Evolutionary conservation across 164 flowering plant species (phyloP).

Genomic region (Tetrastigma voinierianum): DNA sequence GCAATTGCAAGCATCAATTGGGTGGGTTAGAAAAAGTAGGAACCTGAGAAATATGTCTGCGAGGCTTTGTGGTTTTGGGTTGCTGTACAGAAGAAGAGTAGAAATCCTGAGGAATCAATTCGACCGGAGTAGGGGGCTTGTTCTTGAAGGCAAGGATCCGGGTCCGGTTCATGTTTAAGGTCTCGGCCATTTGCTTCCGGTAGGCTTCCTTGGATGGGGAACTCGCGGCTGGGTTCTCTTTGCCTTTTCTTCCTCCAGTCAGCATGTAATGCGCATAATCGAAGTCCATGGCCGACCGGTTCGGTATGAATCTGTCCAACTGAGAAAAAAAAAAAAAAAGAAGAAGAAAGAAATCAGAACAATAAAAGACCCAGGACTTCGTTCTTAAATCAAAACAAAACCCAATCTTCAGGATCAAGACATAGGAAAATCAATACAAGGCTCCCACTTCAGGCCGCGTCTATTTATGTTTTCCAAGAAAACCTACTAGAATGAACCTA

Average conservation of each 20-base stretch:
- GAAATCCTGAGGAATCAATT: conserved; percentile 2
- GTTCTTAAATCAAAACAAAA: too few species aligned
- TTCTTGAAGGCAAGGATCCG: conserved; percentile 21
- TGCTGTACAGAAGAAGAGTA: conserved; percentile 10
- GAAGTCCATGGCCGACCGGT: conserved; percentile 20
- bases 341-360: too few species aligned
- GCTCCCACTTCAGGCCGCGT: too few species aligned
- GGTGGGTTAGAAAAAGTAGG: not conserved
- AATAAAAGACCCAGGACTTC: too few species aligned
- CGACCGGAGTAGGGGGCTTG: conserved; percentile 19
- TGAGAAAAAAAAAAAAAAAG: not conserved
- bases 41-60: conserved; percentile 18
- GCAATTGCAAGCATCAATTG: too few species aligned
- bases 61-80: conserved; percentile 9
- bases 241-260: conserved; percentile 11
- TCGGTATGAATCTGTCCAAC: conserved; percentile 23
- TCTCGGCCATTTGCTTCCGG: conserved; percentile 12
- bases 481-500: too few species aligned
- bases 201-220: conserved; percentile 10
- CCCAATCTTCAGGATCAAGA: too few species aligned
- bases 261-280: conserved; percentile 17
- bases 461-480: too few species aligned
- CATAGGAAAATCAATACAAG: too few species aligned
- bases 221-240: conserved; percentile 1
- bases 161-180: conserved; percentile 19